Evolutionary conservation across 176 grass and related monocot species (phyloP), one percentile per base, ranked within the genome.

Genomic region (Echinochloa phyllopogon): DNA sequence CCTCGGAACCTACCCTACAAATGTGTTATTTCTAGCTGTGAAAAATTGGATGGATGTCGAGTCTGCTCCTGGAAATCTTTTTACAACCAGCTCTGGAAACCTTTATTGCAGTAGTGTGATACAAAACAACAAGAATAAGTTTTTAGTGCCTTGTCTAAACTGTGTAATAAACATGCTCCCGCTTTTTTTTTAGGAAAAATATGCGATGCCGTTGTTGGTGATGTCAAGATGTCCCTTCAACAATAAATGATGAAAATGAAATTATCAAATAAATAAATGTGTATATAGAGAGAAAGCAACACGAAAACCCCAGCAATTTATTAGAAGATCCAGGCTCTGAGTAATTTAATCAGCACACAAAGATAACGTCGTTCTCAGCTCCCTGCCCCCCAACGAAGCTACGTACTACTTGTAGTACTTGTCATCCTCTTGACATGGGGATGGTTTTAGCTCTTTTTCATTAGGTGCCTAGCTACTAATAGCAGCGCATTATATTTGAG

Each of bases 361-460:
- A 40, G 63, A 68, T 68, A 51, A 36, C 9, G 42, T 65, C 50
- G 9, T 39, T 76, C 1, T 45, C 62, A 2, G n/a, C n/a, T n/a
- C n/a, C n/a, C 44, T 39, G 61, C 20, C 62, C 77, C 43, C 25
- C 24, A 58, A 58, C 9, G 5, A 66, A 78, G 23, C 40, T 45
- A n/a, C n/a, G n/a, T n/a, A 10, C 75, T 45, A 11, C 39, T 27
- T 37, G 16, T 50, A 79, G 57, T 3, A 48, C 43, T 49, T 18
- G 41, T 78, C 76, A 77, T 3, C 76, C 59, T 65, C 75, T 79
- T 36, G 59, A 65, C 42, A 8, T 13, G 16, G 76, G 16, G 76
- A 78, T 21, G 40, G 58, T 65, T 64, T 79, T 65, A 65, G 57
- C 41, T 36, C 24, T 36, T 79, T 79, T 65, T 65, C 10, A 63